Evolutionary conservation across 192 early-diverging fungal genomes (phyloP).

Genomic region (Rhizoclosmatium sp.): DNA sequence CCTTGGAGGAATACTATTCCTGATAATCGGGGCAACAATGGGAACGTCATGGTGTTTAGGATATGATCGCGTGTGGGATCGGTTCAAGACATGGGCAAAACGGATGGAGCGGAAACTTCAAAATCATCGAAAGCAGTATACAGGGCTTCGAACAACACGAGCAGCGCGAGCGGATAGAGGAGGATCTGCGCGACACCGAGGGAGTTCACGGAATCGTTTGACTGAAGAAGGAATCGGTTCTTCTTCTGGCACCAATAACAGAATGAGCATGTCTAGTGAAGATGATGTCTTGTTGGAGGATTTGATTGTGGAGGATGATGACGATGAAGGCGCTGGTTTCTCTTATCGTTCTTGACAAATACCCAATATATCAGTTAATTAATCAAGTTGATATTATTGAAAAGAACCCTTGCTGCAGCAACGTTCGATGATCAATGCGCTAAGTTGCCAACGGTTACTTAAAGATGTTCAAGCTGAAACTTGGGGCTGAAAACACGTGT

Average conservation of each 20-base stretch:
- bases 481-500: too few relatives aligned
- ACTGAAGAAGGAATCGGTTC: background rate
- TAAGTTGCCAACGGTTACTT: background rate
- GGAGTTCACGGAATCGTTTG: background rate
- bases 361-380: background rate
- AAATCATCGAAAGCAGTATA: constrained; percentile 24
- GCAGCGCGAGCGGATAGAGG: background rate
- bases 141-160: constrained; percentile 5
- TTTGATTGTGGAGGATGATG: constrained; percentile 37
- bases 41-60: constrained; percentile 32
- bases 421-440: too few relatives aligned
- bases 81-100: constrained; percentile 25
- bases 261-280: background rate
- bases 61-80: constrained; percentile 28
- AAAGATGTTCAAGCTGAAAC: background rate
- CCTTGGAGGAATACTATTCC: constrained; percentile 20
- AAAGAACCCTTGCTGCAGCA: too few relatives aligned
- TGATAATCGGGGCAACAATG: background rate
- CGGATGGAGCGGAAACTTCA: constrained; percentile 18
- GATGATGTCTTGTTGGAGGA: constrained; percentile 28
- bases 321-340: constrained; percentile 38
- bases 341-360: background rate
- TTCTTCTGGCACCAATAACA: background rate
- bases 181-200: background rate
- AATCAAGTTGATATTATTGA: too few relatives aligned